Evolutionary conservation across 352 stramenopile species (phyloP), one percentile per base, ranked within the genome.

Genomic region (Globisporangium ultimum): DNA sequence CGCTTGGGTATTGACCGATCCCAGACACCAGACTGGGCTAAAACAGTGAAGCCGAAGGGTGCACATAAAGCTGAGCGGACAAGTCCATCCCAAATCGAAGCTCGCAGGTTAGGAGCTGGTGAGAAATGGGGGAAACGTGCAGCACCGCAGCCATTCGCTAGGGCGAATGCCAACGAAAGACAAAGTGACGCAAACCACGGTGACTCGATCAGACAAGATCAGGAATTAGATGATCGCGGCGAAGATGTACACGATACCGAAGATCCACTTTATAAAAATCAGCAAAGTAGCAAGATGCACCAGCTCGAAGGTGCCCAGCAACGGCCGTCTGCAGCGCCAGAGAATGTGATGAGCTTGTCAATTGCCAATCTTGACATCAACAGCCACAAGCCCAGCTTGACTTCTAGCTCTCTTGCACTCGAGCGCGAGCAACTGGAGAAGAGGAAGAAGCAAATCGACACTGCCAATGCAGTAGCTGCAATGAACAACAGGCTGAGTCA

Each of bases 381-480:
- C 6, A 17, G 52, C 6, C 52, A 48, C 14, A 34, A 47, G 13
- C 3, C 11, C 6, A 38, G 8, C 11, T 13, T 28, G 13, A 11
- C 36, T 18, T 58, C 54, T 15, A 75, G 55, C 18, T 87, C 81
- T 0, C 59, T 91, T 8, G 81, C 76, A 2, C 51, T 89, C 6
- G 84, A 90, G 58, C 76, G 84, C 7, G 80, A 93, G 28, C 76
- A 88, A 24, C 60, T 89, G 14, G 75, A 88, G 12, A 89, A 89
- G 55, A 63, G 78, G 2, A 80, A 82, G 42, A 90, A 86, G 45
- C 84, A 93, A 51, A 53, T 82, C 6, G 76, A 91, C 22, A 93
- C 84, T 15, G 84, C 70, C 10, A 87, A 90, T 58, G 84, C 84
- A 2, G 81, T 93, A 3, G 76, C 74, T 2, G 70, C 76, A 15